These are phyloP conservation scores for Cyclaneusma minus DNA, from an alignment of 2,329 filamentous ascomycete species.

Conservation along the genomic window DNA sequence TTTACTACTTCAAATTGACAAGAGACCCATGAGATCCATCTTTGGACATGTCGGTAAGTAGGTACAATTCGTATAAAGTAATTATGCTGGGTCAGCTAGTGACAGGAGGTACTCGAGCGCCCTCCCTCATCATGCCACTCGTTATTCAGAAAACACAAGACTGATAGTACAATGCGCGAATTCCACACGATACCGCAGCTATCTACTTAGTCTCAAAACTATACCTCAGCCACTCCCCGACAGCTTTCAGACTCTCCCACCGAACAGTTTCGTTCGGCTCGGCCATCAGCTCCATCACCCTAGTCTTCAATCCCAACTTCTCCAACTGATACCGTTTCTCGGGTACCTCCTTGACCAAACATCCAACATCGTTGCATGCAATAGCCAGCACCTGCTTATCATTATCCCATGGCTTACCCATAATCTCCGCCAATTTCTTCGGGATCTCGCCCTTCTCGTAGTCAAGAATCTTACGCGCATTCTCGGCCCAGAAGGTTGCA, in stretches of 20 bases:
- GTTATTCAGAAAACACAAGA: no score
- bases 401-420: conserved; percentile 51
- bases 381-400: conserved; percentile 62
- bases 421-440: conserved; percentile 50
- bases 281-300: conserved; percentile 60
- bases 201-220: conserved; percentile 34
- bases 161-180: no score
- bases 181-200: no score
- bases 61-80: no score
- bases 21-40: no score
- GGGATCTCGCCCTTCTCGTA: conserved; percentile 49
- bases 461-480: conserved; percentile 53
- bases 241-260: conserved; percentile 60
- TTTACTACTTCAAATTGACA: no score
- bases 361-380: conserved; percentile 58
- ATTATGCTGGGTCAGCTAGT: no score
- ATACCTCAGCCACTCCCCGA: conserved; percentile 62
- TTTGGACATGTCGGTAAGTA: no score
- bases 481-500: conserved; percentile 57
- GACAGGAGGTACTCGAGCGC: no score
- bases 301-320: conserved; percentile 49
- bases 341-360: conserved; percentile 54
- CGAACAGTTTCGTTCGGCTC: conserved; percentile 54
- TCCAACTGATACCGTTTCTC: conserved; percentile 51
- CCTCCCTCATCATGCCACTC: no score